phyloP scores from a whole-genome alignment of 148 eudicot species.

The Linanthus parryae region DNA sequence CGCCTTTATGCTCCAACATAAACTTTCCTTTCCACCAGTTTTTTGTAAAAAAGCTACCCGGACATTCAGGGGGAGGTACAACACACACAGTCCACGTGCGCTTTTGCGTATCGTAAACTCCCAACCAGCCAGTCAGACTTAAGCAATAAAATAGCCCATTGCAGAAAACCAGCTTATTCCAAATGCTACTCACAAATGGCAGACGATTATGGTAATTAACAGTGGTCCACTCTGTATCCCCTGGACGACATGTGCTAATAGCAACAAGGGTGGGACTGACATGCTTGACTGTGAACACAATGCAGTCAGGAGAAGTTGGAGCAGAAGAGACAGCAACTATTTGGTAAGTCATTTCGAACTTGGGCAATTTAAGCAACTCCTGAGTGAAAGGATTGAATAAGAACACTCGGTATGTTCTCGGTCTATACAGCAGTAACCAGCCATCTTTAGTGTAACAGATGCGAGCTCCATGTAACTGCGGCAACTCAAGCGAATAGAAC shows the following conservation, averaged over 20 bases:
- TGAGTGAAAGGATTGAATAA: constrained; percentile 2
- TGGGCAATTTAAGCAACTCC: neutral
- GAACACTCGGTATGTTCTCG: neutral
- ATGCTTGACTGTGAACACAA: neutral
- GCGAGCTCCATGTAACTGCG: neutral
- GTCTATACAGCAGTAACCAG: constrained; percentile 1
- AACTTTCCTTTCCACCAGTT: neutral
- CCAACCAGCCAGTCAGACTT: neutral
- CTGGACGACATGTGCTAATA: neutral
- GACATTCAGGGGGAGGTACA: constrained; percentile 1
- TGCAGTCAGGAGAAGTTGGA: neutral
- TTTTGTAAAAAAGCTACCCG: neutral
- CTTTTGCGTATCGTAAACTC: neutral
- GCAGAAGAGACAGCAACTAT: neutral
- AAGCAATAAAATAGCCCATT: constrained; percentile 3
- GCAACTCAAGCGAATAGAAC: neutral
- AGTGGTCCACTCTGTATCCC: neutral
- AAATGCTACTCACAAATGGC: neutral
- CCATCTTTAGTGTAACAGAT: neutral
- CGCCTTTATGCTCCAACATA: constrained; percentile 4
- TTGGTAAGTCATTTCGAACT: neutral
- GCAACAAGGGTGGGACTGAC: neutral
- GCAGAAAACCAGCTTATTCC: neutral
- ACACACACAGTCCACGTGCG: constrained; percentile 2
- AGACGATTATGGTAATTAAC: neutral